Evolutionary conservation across 306 rosid genomes (phyloP).

Genomic region (Quercus mongolica): DNA sequence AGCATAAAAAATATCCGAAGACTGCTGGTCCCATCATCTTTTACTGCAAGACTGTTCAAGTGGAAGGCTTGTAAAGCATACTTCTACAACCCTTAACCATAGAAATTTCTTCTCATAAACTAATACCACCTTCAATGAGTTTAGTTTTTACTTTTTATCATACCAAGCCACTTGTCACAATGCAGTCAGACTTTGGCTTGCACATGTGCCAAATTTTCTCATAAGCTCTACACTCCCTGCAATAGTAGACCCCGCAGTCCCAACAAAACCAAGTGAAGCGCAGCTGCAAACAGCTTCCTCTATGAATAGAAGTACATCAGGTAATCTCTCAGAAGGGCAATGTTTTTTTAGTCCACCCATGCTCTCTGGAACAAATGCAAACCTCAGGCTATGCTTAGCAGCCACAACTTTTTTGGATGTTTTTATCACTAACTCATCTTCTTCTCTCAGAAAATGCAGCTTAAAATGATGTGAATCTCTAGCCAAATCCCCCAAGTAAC

Average conservation of each 20-base stretch:
- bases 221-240: conserved; percentile 70
- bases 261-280: conserved; percentile 84
- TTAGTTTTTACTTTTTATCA: background rate
- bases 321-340: conserved; percentile 44
- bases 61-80: background rate
- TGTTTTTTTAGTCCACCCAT: conserved; percentile 33
- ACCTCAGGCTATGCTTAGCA: conserved; percentile 49
- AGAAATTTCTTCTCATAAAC: background rate
- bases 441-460: conserved; percentile 52
- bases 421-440: conserved; percentile 42
- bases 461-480: conserved; percentile 41
- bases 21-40: background rate
- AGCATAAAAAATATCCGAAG: background rate
- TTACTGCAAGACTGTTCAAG: conserved; percentile 2
- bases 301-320: conserved; percentile 65
- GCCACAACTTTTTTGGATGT: conserved; percentile 50
- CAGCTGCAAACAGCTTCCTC: conserved; percentile 84
- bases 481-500: conserved; percentile 66
- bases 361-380: conserved; percentile 26
- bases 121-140: conserved; percentile 1
- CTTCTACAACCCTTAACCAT: background rate
- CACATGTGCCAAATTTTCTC: conserved; percentile 55
- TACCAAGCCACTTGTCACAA: conserved; percentile 8
- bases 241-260: conserved; percentile 87
- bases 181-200: conserved; percentile 18